phyloP scores from a whole-genome alignment of 441 rosid genomes.

The Pelargonium citronellum region DNA sequence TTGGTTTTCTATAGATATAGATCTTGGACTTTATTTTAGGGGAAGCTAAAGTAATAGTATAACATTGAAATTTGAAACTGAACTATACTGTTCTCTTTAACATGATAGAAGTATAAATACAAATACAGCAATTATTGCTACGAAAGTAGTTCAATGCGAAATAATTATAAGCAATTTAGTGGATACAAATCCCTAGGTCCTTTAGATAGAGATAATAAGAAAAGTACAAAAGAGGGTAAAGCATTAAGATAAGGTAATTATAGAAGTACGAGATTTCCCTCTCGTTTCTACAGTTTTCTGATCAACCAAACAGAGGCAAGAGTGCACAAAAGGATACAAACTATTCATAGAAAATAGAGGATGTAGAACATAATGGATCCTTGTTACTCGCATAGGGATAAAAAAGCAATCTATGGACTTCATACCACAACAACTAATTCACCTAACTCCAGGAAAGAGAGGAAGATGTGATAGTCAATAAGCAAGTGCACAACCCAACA shows the following conservation, averaged over 20 bases:
- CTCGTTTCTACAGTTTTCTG: neutral
- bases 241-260: neutral
- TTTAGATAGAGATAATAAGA: neutral
- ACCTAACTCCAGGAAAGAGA: neutral
- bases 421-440: neutral
- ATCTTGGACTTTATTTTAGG: neutral
- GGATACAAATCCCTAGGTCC: neutral
- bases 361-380: neutral
- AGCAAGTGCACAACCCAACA: no score
- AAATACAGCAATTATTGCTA: neutral
- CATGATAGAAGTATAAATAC: neutral
- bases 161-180: neutral
- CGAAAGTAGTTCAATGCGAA: neutral
- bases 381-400: neutral
- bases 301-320: neutral
- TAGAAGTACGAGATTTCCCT: neutral
- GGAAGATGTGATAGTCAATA: neutral
- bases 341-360: neutral
- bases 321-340: neutral
- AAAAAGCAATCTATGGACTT: neutral
- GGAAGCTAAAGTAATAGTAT: neutral
- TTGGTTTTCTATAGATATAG: constrained; percentile 11
- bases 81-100: no score
- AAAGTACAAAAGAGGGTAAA: no score
- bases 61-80: neutral